Percentiles rank a stretch among this genome's conserved stretches.
phyloP scores from a whole-genome alignment of 2,329 filamentous ascomycete genomes.

The Hortaea sp. region DNA sequence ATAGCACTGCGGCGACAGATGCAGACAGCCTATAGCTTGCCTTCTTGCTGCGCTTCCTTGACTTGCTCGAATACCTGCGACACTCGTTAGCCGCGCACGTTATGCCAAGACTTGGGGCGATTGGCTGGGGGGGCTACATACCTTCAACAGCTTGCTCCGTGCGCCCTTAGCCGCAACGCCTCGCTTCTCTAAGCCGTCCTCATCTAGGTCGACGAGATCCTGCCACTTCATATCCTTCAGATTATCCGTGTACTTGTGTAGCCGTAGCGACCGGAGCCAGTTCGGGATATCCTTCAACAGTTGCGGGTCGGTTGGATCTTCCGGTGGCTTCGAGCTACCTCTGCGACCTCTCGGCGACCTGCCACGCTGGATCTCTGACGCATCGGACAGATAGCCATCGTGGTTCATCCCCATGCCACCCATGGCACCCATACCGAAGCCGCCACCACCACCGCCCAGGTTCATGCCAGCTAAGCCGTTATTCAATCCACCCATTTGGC shows the following conservation, averaged over 20 bases:
- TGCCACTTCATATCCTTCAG: slow-evolving; percentile 96
- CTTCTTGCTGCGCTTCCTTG: slow-evolving; percentile 5
- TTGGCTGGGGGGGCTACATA: slow-evolving; percentile 26
- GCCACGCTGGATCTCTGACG: slow-evolving; percentile 82
- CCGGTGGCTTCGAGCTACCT: slow-evolving; percentile 92
- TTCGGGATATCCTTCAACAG: slow-evolving; percentile 90
- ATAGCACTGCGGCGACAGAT: too few relatives aligned
- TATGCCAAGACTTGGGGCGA: neutral
- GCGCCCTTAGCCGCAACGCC: slow-evolving; percentile 94
- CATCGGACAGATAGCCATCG: slow-evolving; percentile 87
- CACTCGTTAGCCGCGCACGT: neutral
- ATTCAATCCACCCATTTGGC: slow-evolving; percentile 40
- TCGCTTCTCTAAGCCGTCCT: slow-evolving; percentile 82
- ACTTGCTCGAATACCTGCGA: slow-evolving; percentile 9
- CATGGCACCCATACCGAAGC: slow-evolving; percentile 58
- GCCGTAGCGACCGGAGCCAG: slow-evolving; percentile 85
- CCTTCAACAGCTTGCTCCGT: slow-evolving; percentile 95
- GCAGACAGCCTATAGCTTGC: slow-evolving; percentile 2
- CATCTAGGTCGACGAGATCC: slow-evolving; percentile 82
- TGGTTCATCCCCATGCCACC: slow-evolving; percentile 37
- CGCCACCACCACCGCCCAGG: slow-evolving; percentile 37
- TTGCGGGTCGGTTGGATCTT: slow-evolving; percentile 86
- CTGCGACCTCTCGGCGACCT: slow-evolving; percentile 84
- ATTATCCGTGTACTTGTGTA: slow-evolving; percentile 99
- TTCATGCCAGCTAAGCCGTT: slow-evolving; percentile 62